Conservation (phyloP, 73 alveolate genomes). For the Paramecium bursaria region DNA sequence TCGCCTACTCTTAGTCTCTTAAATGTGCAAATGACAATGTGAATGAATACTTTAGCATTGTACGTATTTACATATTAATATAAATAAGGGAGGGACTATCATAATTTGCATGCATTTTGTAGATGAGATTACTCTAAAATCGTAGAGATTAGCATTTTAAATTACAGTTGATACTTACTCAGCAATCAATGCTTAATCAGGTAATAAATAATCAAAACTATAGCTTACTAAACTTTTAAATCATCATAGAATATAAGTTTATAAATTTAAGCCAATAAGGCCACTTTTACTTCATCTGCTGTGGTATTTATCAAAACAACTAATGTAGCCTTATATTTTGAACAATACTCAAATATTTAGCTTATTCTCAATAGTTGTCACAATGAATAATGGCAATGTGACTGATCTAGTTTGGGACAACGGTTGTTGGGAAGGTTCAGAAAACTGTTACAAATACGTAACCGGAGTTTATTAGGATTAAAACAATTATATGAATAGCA, state of each 20-base stretch:
- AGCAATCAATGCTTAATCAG: conserved; percentile 22
- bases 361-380: not conserved
- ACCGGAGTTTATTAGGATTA: not conserved
- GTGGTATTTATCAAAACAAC: not conserved
- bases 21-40: no score
- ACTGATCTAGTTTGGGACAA: conserved; percentile 46
- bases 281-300: not conserved
- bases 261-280: conserved; percentile 30
- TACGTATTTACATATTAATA: no score
- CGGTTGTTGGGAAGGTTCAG: conserved; percentile 46
- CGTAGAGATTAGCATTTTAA: conserved; percentile 27
- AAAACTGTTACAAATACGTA: not conserved
- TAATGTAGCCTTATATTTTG: not conserved
- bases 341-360: conserved; percentile 3
- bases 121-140: not conserved
- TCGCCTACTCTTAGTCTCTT: no score
- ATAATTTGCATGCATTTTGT: conserved; percentile 23
- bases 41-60: no score
- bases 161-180: conserved; percentile 43
- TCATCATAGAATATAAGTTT: not conserved
- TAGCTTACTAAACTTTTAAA: not conserved
- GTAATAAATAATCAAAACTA: not conserved
- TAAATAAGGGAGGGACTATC: conserved; percentile 21
- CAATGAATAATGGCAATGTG: conserved; percentile 44
- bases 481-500: not conserved